A percentile compares a stretch with the other conserved stretches of the same genome.
Conservation (phyloP, 306 rosid species). For the Arachis hypogaea region DNA sequence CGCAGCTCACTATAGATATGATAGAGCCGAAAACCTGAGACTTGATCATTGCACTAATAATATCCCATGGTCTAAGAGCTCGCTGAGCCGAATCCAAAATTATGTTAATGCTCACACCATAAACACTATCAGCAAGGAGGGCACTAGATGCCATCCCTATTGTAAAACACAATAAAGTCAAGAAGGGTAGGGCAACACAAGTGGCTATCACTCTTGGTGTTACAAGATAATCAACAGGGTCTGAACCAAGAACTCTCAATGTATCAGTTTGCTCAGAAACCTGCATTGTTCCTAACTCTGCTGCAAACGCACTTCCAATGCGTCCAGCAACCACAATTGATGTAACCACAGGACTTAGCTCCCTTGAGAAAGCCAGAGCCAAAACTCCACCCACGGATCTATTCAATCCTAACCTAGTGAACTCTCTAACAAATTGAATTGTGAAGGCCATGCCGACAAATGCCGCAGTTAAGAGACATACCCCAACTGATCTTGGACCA, state of each 20-base stretch:
- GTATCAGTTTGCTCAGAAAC: constrained; percentile 97
- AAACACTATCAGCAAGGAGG: constrained; percentile 78
- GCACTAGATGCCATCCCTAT: constrained; percentile 94
- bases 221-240: constrained; percentile 92
- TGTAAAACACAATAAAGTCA: constrained; percentile 86
- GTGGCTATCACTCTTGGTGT: constrained; percentile 90
- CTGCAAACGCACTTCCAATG: constrained; percentile 95
- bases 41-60: constrained; percentile 89
- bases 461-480: constrained; percentile 88
- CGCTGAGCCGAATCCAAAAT: constrained; percentile 88
- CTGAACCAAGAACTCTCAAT: constrained; percentile 86
- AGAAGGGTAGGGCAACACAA: constrained; percentile 75
- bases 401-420: constrained; percentile 86
- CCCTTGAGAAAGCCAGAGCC: constrained; percentile 95
- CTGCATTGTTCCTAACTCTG: constrained; percentile 99
- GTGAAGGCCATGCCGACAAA: constrained; percentile 99
- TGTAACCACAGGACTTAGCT: constrained; percentile 92
- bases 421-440: constrained; percentile 92
- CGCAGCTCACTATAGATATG: constrained; percentile 91
- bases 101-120: constrained; percentile 88
- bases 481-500: constrained; percentile 92
- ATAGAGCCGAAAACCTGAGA: constrained; percentile 91
- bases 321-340: constrained; percentile 94
- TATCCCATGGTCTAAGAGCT: constrained; percentile 87
- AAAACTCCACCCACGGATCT: constrained; percentile 96